Percentiles rank a stretch among this genome's conserved stretches.
Evolutionary conservation across 2,329 filamentous ascomycete genomes (phyloP).

Genomic region (Nothopassalora personata): DNA sequence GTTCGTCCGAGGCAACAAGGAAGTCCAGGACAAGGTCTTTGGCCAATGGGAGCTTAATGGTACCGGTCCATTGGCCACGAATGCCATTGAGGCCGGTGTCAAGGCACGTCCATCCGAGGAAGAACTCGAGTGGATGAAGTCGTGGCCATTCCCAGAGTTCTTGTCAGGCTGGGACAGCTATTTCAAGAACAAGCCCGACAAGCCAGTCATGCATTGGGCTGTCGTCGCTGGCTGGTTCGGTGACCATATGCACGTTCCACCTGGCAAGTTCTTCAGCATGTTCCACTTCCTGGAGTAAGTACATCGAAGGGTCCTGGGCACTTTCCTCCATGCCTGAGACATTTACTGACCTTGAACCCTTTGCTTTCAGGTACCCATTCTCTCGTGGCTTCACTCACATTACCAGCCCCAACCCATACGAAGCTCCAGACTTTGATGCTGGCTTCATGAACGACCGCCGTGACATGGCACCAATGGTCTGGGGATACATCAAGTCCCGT

Average conservation of each 20-base stretch:
- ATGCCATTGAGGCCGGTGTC: slow-evolving; percentile 74
- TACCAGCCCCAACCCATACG: slow-evolving; percentile 49
- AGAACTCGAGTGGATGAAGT: slow-evolving; percentile 63
- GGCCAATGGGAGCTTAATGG: slow-evolving; percentile 76
- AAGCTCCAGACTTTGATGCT: slow-evolving; percentile 65
- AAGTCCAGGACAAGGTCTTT: slow-evolving; percentile 66
- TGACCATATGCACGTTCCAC: slow-evolving; percentile 57
- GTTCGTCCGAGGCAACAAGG: slow-evolving; percentile 68
- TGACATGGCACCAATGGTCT: slow-evolving; percentile 80
- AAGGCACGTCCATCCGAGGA: slow-evolving; percentile 67
- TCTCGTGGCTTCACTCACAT: slow-evolving; percentile 68
- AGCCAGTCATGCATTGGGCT: slow-evolving; percentile 81
- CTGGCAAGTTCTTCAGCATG: slow-evolving; percentile 78
- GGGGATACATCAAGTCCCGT: slow-evolving; percentile 77
- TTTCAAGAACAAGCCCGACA: slow-evolving; percentile 79
- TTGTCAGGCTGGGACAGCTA: slow-evolving; percentile 71
- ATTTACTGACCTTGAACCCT: too few relatives aligned
- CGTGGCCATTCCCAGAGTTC: slow-evolving; percentile 71
- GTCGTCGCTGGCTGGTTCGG: slow-evolving; percentile 61
- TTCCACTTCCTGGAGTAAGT: slow-evolving; percentile 71
- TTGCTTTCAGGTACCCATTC: slow-evolving; percentile 48
- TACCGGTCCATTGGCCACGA: slow-evolving; percentile 70
- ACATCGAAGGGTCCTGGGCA: too few relatives aligned
- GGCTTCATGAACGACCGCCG: slow-evolving; percentile 77
- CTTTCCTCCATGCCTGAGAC: too few relatives aligned